Conservation (phyloP, 352 stramenopile species). For the Saprolegnia diclina region DNA sequence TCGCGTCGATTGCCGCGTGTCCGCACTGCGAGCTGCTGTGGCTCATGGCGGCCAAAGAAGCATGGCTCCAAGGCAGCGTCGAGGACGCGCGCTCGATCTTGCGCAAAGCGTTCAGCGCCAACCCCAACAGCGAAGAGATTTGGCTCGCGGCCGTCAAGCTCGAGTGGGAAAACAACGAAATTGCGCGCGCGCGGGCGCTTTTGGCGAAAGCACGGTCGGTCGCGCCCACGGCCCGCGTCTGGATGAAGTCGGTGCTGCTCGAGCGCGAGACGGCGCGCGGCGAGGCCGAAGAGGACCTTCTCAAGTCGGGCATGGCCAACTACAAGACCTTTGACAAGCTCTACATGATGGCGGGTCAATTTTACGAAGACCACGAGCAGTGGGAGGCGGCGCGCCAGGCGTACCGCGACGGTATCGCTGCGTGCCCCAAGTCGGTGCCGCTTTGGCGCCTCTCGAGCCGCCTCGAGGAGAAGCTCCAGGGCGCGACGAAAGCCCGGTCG, state of each 20-base stretch:
- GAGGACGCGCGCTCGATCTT: constrained; percentile 91
- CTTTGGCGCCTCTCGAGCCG: constrained; percentile 93
- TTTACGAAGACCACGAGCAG: constrained; percentile 64
- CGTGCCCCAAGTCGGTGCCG: constrained; percentile 88
- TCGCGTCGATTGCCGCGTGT: constrained; percentile 90
- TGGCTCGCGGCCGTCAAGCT: constrained; percentile 97
- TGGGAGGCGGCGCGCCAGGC: constrained; percentile 84
- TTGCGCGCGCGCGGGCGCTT: constrained; percentile 85
- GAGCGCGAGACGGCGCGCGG: constrained; percentile 79
- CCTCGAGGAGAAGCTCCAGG: constrained; percentile 88
- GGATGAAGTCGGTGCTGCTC: constrained; percentile 97
- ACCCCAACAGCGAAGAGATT: constrained; percentile 94
- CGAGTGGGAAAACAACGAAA: constrained; percentile 98
- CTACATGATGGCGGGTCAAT: constrained; percentile 98
- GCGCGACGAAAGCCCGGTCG: constrained; percentile 94
- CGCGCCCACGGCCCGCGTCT: constrained; percentile 90
- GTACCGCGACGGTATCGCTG: constrained; percentile 89
- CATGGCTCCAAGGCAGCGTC: constrained; percentile 92
- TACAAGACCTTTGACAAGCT: constrained; percentile 93
- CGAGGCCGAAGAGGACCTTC: constrained; percentile 66
- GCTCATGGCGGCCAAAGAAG: constrained; percentile 97
- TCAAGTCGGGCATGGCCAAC: constrained; percentile 85
- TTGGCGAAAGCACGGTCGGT: constrained; percentile 70
- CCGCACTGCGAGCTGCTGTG: constrained; percentile 95
- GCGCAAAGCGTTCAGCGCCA: constrained; percentile 93